Base-by-base conservation (phyloP, 179 eudicot genomes). In the Silene noctiflora region DNA sequence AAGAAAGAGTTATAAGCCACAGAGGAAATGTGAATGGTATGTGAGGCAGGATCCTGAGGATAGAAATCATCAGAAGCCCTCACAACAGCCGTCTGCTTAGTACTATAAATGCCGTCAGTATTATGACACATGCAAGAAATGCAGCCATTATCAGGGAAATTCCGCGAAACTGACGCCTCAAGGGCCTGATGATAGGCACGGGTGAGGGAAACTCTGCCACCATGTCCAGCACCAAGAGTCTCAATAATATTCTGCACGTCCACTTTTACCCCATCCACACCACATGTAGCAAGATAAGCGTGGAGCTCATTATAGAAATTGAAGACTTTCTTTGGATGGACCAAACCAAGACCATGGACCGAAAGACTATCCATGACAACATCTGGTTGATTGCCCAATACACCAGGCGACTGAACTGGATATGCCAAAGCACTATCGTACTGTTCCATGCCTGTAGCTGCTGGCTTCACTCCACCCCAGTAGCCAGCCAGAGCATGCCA, bases 401-500 rank as follows among this genome's bases (percentile, higher is more conserved):
- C 91, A 19, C 97, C 98, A 2, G 97, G 96, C 31, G 97, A 94
- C 80, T 84, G 89, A 53, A 92, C 84, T n/a, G 98, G 98, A 78
- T 94, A 94, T 9, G 97, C 97, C 75, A 94, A 73, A 24, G 94
- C 84, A 44, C 90, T 78, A 71, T 92, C 97, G 5, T 94, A 94
- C 77, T 90, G 96, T 70, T 94, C 98, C 92, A 92, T 84, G 61
- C 96, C 98, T 8, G 87, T 75, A 53, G 88, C 98, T 24, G 90
- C 87, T 5, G 98, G 98, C 64, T 90, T 88, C 27, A 94, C 98
- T 48, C 98, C 98, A 6, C 98, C 98, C 98, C 98, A 94, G 85
- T 94, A 94, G 20, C 98, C 98, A 0, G 97, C 97, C 74, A 94
- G 85, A 75, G 98, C 98, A 84, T 94, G 98, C 98, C 98, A 94